Evolutionary conservation across 257 asterid genomes (phyloP).

Genomic region (Scutellaria barbata): DNA sequence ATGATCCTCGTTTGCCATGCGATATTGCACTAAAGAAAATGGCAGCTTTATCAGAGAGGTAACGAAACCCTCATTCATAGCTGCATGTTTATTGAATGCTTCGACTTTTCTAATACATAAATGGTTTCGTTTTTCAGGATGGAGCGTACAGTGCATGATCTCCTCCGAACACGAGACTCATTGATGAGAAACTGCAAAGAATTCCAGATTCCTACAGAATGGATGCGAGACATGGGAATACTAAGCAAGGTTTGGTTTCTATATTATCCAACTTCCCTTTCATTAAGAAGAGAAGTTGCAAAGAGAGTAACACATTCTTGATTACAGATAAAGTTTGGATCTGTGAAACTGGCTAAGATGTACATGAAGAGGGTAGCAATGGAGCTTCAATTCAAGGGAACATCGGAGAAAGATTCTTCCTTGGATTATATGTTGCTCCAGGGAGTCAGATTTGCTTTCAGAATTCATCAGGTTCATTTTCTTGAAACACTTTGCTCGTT

Average conservation of each 20-base stretch:
- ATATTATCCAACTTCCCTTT: neutral
- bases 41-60: conserved; percentile 84
- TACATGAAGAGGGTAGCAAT: conserved; percentile 90
- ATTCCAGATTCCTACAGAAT: conserved; percentile 77
- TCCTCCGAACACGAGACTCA: conserved; percentile 75
- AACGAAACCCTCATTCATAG: conserved; percentile 17
- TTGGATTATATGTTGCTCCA: conserved; percentile 87
- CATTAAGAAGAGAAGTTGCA: neutral
- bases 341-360: conserved; percentile 81
- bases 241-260: conserved; percentile 66
- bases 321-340: conserved; percentile 78
- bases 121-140: conserved; percentile 49
- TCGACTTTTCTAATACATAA: neutral
- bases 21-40: conserved; percentile 78
- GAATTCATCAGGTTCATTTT: conserved; percentile 82
- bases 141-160: conserved; percentile 75
- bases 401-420: conserved; percentile 80
- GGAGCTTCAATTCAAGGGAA: conserved; percentile 79
- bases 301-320: neutral
- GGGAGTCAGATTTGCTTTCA: conserved; percentile 93
- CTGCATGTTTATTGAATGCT: neutral
- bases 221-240: conserved; percentile 89
- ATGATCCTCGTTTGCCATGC: conserved; percentile 72
- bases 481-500: neutral
- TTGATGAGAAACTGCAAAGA: conserved; percentile 76